These are phyloP conservation scores for Alisma plantagoaquatica DNA, from an alignment of 106 monocot genomes.

Conservation along the genomic window DNA sequence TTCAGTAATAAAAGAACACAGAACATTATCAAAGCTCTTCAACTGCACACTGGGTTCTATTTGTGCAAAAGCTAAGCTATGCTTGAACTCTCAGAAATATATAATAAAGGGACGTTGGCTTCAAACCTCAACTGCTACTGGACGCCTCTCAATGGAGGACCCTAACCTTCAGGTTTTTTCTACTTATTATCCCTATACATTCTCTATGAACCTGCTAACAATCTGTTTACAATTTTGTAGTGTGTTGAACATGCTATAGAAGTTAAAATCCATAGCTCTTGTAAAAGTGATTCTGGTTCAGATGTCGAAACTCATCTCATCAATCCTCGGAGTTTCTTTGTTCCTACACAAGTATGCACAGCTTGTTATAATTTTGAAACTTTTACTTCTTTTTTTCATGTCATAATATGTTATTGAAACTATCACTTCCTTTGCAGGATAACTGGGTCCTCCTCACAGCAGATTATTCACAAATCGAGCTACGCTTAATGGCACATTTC, in stretches of 20 bases:
- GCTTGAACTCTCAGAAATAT: conserved; percentile 74
- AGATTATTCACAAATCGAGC: conserved; percentile 96
- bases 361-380: no score
- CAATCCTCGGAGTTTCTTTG: conserved; percentile 90
- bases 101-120: conserved; percentile 86
- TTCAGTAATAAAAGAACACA: conserved; percentile 84
- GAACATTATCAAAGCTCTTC: conserved; percentile 80
- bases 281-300: conserved; percentile 17
- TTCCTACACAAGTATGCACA: conserved; percentile 90
- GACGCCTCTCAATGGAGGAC: conserved; percentile 94
- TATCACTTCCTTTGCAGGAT: conserved; percentile 53
- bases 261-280: conserved; percentile 30
- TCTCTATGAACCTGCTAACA: neutral
- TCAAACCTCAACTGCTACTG: conserved; percentile 92
- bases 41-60: conserved; percentile 90
- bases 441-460: conserved; percentile 88
- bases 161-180: conserved; percentile 90
- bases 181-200: neutral
- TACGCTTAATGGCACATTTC: conserved; percentile 95
- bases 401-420: no score
- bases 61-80: conserved; percentile 64
- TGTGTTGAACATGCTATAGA: conserved; percentile 79
- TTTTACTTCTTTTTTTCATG: conserved; percentile 8
- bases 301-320: conserved; percentile 40
- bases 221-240: conserved; percentile 23